Conservation (phyloP, 2,329 filamentous ascomycete species). For the Saccharata proteae region DNA sequence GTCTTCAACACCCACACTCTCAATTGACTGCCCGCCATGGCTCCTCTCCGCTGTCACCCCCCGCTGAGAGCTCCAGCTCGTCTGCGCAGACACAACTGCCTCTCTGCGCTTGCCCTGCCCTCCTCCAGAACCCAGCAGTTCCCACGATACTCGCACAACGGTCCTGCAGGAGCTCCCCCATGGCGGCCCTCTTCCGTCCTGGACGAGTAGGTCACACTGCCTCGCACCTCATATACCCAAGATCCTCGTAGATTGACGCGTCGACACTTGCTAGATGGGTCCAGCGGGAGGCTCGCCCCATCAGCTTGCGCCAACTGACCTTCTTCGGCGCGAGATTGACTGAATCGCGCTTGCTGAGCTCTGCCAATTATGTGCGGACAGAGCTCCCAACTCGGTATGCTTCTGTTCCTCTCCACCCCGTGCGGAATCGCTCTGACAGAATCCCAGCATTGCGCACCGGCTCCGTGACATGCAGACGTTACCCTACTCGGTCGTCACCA, state of each 20-base stretch:
- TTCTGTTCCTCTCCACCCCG: not conserved
- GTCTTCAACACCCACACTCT: too few species aligned
- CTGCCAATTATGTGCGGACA: slow-evolving; percentile 92
- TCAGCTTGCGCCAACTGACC: slow-evolving; percentile 89
- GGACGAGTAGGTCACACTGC: slow-evolving; percentile 39
- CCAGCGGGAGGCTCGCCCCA: slow-evolving; percentile 81
- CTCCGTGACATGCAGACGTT: slow-evolving; percentile 95
- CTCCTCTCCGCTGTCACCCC: too few species aligned
- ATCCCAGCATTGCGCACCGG: slow-evolving; percentile 68
- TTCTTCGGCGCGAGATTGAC: slow-evolving; percentile 93
- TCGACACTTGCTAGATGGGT: slow-evolving; percentile 83
- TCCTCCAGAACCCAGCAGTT: not conserved
- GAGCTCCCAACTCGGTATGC: slow-evolving; percentile 72
- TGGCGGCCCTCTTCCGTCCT: slow-evolving; percentile 48
- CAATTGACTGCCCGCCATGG: too few species aligned
- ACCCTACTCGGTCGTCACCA: slow-evolving; percentile 92
- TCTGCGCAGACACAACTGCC: too few species aligned
- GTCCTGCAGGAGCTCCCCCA: slow-evolving; percentile 33
- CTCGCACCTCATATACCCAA: not conserved
- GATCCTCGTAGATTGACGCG: slow-evolving; percentile 9
- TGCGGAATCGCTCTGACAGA: slow-evolving; percentile 1
- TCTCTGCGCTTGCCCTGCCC: not conserved
- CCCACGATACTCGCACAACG: not conserved
- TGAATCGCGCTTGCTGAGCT: slow-evolving; percentile 78
- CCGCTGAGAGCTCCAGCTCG: too few species aligned